Conservation (phyloP, 192 early-diverging fungal genomes). For the Piromyces sp. region DNA sequence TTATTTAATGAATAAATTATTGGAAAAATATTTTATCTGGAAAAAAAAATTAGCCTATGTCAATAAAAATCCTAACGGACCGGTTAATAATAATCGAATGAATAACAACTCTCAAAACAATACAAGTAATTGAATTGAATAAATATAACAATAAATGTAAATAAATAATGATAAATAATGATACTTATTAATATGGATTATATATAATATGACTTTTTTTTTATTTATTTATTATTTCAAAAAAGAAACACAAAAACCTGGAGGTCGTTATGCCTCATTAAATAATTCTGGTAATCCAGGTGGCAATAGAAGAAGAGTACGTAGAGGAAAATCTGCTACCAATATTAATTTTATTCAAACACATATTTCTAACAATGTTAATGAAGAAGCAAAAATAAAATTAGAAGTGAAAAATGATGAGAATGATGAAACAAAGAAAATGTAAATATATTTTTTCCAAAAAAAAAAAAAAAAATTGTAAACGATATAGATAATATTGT, state of each 20-base stretch:
- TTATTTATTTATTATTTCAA: no score
- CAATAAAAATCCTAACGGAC: slow-evolving; percentile 8
- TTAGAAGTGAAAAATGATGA: not conserved
- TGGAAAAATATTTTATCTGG: slow-evolving; percentile 59
- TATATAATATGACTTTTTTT: no score
- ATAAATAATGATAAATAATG: not conserved
- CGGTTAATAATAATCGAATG: slow-evolving; percentile 2
- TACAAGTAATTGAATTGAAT: not conserved
- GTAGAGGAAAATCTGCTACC: not conserved
- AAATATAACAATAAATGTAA: not conserved
- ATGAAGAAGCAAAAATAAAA: not conserved
- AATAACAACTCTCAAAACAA: not conserved
- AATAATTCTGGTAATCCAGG: not conserved
- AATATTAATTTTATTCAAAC: not conserved
- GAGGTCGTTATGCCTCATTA: not conserved
- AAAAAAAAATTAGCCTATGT: slow-evolving; percentile 34
- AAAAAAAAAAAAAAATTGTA: no score
- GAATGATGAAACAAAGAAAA: no score
- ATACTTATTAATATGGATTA: no score
- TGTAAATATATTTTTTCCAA: no score
- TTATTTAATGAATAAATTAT: slow-evolving; percentile 16
- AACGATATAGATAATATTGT: no score
- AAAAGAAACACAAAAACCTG: not conserved
- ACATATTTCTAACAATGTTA: not conserved
- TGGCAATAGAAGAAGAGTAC: not conserved